A percentile compares a stretch with the other conserved stretches of the same genome.
Conservation (phyloP, 2,329 filamentous ascomycete genomes). For the Beauveria sp. region DNA sequence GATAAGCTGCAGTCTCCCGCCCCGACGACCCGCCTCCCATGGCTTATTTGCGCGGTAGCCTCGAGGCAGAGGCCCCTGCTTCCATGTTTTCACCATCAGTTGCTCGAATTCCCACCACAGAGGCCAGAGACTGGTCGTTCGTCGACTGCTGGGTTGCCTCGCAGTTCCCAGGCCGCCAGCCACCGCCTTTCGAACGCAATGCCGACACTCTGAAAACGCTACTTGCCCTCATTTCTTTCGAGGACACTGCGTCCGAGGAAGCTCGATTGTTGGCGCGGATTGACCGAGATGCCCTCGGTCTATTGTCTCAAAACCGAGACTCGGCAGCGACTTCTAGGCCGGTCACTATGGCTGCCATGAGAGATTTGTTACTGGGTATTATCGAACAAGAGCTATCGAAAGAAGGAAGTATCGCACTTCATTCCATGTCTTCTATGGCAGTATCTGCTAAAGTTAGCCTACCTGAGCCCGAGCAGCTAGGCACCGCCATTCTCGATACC, state of each 20-base stretch:
- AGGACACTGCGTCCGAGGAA: slow-evolving; percentile 72
- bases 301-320: slow-evolving; percentile 29
- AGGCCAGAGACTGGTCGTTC: slow-evolving; percentile 85
- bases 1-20: neutral
- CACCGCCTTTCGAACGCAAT: slow-evolving; percentile 79
- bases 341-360: slow-evolving; percentile 20
- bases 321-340: slow-evolving; percentile 19
- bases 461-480: slow-evolving; percentile 42
- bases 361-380: slow-evolving; percentile 39
- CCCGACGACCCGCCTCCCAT: slow-evolving; percentile 18
- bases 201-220: slow-evolving; percentile 71
- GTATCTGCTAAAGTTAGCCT: slow-evolving; percentile 41
- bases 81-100: slow-evolving; percentile 62
- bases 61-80: slow-evolving; percentile 22
- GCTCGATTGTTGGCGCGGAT: slow-evolving; percentile 47
- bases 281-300: slow-evolving; percentile 51
- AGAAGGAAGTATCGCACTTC: slow-evolving; percentile 48
- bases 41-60: slow-evolving; percentile 26
- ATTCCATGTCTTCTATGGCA: slow-evolving; percentile 47
- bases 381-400: slow-evolving; percentile 46
- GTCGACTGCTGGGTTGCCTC: slow-evolving; percentile 75
- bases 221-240: slow-evolving; percentile 64
- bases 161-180: slow-evolving; percentile 55
- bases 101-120: slow-evolving; percentile 67
- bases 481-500: slow-evolving; percentile 45